These are phyloP conservation scores for Pseudocercospora ulei DNA, from an alignment of 2,329 filamentous ascomycete genomes.

Conservation along the genomic window DNA sequence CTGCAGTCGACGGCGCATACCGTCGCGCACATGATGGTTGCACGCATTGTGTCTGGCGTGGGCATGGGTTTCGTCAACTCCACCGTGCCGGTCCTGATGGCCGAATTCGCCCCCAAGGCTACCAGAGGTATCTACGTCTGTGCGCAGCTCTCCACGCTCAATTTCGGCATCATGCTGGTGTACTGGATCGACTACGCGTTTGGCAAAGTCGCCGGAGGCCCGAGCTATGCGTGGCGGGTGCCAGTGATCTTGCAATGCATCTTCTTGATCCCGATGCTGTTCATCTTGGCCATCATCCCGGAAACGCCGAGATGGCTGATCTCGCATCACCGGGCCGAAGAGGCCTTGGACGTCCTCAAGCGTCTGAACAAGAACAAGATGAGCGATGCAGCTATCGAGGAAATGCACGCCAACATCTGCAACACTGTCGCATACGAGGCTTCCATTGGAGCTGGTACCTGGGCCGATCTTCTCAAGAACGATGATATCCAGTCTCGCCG, in stretches of 20 bases:
- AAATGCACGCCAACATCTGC: conserved; percentile 25
- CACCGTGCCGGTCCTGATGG: conserved; percentile 40
- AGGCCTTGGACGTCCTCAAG: conserved; percentile 34
- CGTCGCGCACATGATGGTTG: conserved; percentile 39
- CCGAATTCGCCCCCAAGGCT: conserved; percentile 36
- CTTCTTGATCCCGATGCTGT: conserved; percentile 37
- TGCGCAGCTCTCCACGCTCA: conserved; percentile 43
- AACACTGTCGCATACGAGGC: conserved; percentile 27
- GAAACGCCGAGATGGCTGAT: conserved; percentile 42
- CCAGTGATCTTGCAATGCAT: conserved; percentile 40
- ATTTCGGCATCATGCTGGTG: conserved; percentile 41
- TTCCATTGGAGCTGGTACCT: conserved; percentile 35
- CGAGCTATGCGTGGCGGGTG: conserved; percentile 37
- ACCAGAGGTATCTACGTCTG: conserved; percentile 38
- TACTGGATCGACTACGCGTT: conserved; percentile 44
- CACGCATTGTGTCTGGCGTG: conserved; percentile 39
- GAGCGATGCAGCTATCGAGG: conserved; percentile 23
- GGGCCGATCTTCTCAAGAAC: conserved; percentile 28
- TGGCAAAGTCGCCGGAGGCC: conserved; percentile 23
- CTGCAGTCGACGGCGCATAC: conserved; percentile 39
- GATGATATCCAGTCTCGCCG: conserved; percentile 28
- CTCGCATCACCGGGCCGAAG: conserved; percentile 35
- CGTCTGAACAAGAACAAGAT: conserved; percentile 27
- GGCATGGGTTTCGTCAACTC: conserved; percentile 42
- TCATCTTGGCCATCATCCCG: conserved; percentile 36